Evolutionary conservation across 164 flowering plant species (phyloP).

Genomic region (Echeveria elegans): DNA sequence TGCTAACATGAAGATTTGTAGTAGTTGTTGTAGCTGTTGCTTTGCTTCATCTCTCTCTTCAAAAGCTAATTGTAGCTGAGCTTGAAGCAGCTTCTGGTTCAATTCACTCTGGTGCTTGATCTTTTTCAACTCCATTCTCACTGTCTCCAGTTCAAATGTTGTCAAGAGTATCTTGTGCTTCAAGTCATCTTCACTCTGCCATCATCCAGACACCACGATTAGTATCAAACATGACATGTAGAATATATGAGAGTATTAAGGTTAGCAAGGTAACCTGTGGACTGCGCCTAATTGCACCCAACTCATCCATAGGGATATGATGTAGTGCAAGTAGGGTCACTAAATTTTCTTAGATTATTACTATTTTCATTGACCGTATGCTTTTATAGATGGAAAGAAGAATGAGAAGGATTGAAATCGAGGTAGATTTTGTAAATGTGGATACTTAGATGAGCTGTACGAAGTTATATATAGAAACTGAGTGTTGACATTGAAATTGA

Average conservation of each 20-base stretch:
- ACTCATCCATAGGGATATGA: not conserved
- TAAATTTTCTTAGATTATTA: too few relatives aligned
- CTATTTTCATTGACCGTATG: not conserved
- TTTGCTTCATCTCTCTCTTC: slow-evolving; percentile 2
- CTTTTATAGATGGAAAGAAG: slow-evolving; percentile 5
- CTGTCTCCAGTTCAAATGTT: not conserved
- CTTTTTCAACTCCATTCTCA: not conserved
- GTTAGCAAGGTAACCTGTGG: not conserved
- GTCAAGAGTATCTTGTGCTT: slow-evolving; percentile 2
- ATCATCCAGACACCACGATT: not conserved
- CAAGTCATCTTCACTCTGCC: slow-evolving; percentile 6
- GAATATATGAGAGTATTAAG: not conserved
- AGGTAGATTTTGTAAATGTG: not conserved
- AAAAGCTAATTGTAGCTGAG: not conserved
- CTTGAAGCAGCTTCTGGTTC: not conserved
- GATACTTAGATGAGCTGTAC: not conserved
- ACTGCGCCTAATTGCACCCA: not conserved
- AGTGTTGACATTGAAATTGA: not conserved
- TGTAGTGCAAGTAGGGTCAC: not conserved
- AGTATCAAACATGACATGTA: not conserved
- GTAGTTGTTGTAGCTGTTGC: not conserved
- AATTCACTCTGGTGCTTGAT: not conserved
- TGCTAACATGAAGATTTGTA: not conserved
- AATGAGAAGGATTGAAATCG: not conserved
- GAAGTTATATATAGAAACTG: not conserved